Evolutionary conservation across 805 yeast species (phyloP).

Genomic region (Starmerella potacharoeniae): DNA sequence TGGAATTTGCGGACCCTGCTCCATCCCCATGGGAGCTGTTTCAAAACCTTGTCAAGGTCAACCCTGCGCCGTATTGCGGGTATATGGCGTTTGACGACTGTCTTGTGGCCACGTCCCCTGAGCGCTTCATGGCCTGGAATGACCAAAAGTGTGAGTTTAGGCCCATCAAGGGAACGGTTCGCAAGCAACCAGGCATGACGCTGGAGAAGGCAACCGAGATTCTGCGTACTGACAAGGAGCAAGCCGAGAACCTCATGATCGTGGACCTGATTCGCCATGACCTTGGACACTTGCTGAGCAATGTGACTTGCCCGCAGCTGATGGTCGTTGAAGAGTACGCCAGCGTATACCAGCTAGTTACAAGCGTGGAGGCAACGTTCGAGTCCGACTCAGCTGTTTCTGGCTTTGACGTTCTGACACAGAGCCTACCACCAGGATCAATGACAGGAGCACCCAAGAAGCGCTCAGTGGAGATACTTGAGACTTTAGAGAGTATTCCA

Average conservation of each 20-base stretch:
- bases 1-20: constrained; percentile 36
- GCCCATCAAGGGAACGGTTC: constrained; percentile 94
- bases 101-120: constrained; percentile 85
- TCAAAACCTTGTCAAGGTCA: constrained; percentile 52
- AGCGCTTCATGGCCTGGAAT: constrained; percentile 78
- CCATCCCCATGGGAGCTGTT: constrained; percentile 66
- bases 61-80: constrained; percentile 91
- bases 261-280: constrained; percentile 93
- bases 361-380: constrained; percentile 66
- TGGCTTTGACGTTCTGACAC: constrained; percentile 70
- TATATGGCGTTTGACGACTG: constrained; percentile 57
- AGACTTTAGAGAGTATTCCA: constrained; percentile 41
- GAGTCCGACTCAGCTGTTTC: constrained; percentile 28
- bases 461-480: constrained; percentile 75
- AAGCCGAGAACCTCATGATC: constrained; percentile 94
- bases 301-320: constrained; percentile 61
- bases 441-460: constrained; percentile 99
- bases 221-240: constrained; percentile 75
- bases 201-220: constrained; percentile 49
- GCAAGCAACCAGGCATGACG: constrained; percentile 45
- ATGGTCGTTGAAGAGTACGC: constrained; percentile 90
- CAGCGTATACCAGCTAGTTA: constrained; percentile 83
- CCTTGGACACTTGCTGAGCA: constrained; percentile 50
- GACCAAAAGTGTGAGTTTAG: constrained; percentile 56
- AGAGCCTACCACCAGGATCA: constrained; percentile 91